Base-by-base conservation (phyloP, 495 filamentous ascomycete genomes). In the Aspergillus diversus region DNA sequence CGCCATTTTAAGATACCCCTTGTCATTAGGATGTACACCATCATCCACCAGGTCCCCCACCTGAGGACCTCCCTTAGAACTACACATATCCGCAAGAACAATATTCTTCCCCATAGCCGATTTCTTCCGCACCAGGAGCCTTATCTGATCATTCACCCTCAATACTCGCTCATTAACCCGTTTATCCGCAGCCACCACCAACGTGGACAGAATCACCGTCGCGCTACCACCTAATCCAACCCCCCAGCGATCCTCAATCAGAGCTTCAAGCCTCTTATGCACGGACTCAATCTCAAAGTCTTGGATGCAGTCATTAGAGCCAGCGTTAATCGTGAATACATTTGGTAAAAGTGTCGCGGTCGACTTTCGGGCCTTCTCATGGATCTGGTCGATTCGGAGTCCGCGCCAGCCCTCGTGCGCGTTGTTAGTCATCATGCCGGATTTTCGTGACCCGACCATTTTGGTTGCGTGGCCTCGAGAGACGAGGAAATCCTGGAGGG, bases 331-430 rank as follows among this genome's bases (percentile, higher is more conserved):
- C 0, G 12, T 31, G 16, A 57, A 43, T 9, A 57, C 1, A 16
- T 57, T 9, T 4, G 54, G 54, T 15, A 46, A 31, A 6, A 57
- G 12, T 35, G 11, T 43, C 34, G 13, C 15, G 5, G 17, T 21
- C 0, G 54, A 42, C 9, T 15, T 57, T 7, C 16, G 46, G 4
- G 54, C 54, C 27, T 43, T 57, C 32, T 31, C 8, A 4, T 57
- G 15, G 16, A 57, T 57, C 37, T 57, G 34, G 17, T 57, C 54
- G 21, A 57, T 42, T 27, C 54, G 16, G 9, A 21, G 17, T 4
- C 54, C 54, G 9, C 34, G 54, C 54, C 54, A 57, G 13, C 54
- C 54, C 54, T 57, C 54, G 15, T 57, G 15, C 3, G n/a, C 15
- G 37, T 43, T 57, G 35, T 57, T 57, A 7, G 8, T 8, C 54